Evolutionary conservation across 1,139 yeast species (phyloP).

Genomic region (Taphrina sp.): DNA sequence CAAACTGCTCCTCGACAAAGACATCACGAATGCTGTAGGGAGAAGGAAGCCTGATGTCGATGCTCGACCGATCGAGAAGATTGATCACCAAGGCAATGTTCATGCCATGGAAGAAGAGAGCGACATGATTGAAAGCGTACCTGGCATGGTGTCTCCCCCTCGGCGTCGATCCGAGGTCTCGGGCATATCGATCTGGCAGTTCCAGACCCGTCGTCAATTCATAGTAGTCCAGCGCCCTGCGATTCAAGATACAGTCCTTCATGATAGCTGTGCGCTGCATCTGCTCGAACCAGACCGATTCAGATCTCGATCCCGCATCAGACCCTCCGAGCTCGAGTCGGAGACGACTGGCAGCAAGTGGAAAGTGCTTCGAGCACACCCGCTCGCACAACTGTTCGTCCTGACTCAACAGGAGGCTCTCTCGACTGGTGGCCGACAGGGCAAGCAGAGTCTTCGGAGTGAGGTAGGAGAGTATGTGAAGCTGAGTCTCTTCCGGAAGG

Average conservation of each 20-base stretch:
- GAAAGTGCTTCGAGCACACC: background rate
- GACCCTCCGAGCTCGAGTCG: too few species aligned
- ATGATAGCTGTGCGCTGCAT: conserved; percentile 3
- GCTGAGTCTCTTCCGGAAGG: conserved; percentile 9
- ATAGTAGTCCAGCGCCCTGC: conserved; percentile 8
- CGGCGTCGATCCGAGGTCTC: conserved; percentile 4
- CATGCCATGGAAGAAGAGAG: background rate
- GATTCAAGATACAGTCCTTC: background rate
- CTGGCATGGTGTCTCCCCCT: conserved; percentile 1
- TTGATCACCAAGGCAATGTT: background rate
- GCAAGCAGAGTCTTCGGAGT: background rate
- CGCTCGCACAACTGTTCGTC: conserved; percentile 1
- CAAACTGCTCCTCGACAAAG: background rate
- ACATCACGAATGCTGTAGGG: background rate
- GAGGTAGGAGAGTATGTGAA: conserved; percentile 10
- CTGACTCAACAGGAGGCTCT: background rate
- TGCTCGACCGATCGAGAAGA: background rate
- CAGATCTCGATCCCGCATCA: too few species aligned
- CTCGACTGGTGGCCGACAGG: background rate
- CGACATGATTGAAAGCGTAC: conserved; percentile 8
- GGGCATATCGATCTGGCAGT: conserved; percentile 10
- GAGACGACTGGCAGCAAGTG: conserved; percentile 12
- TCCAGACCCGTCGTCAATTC: background rate
- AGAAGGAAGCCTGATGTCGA: background rate
- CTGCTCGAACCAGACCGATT: too few species aligned